Base-by-base conservation (phyloP, 2,329 filamentous ascomycete species). In the Massarina eburnea region DNA sequence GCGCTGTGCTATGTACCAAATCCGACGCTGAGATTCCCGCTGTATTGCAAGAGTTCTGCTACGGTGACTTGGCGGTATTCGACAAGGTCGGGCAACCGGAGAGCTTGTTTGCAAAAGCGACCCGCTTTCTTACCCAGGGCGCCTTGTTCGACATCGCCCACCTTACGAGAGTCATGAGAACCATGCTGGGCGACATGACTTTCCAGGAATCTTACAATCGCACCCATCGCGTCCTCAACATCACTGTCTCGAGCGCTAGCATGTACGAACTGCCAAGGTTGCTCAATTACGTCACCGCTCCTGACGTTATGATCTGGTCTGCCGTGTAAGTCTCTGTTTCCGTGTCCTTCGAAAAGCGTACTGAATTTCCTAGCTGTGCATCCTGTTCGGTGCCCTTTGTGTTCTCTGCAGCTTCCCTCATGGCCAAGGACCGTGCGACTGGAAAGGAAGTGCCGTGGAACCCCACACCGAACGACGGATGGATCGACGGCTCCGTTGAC, bases 141-240 rank as follows among this genome's bases (percentile, higher is more conserved):
- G 86, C 85, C 36, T 86, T 92, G 75, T 89, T 91, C 51, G 90
- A 96, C 62, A 95, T 95, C 58, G 81, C 81, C 19, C 84, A 96
- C 67, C 74, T 96, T 39, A 85, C 82, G 2, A 80, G 85, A 37
- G 90, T 95, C 5, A 94, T 97, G 89, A 82, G 83, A 43, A 78
- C 78, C 24, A 75, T 94, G 61, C 78, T 96, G 7, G 91, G 91
- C 29, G 89, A 96, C 59, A 86, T 96, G 59, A 97, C 92, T 0
- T 97, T 97, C 58, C 89, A 92, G 62, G 92, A 97, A 71, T 90
- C 91, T 1, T 96, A 96, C 73, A 95, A 96, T 65, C 85, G 91
- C n/a, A 96, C 91, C 0, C 82, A 90, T 21, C 82, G 91, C 47
- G 91, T 96, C 50, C 81, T 96, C 62, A 97, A 96, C 67, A 96